Percentiles rank a stretch among this genome's conserved stretches.
Conservation (phyloP, 768 basidiomycete species). For the Clavaria fumosa region DNA sequence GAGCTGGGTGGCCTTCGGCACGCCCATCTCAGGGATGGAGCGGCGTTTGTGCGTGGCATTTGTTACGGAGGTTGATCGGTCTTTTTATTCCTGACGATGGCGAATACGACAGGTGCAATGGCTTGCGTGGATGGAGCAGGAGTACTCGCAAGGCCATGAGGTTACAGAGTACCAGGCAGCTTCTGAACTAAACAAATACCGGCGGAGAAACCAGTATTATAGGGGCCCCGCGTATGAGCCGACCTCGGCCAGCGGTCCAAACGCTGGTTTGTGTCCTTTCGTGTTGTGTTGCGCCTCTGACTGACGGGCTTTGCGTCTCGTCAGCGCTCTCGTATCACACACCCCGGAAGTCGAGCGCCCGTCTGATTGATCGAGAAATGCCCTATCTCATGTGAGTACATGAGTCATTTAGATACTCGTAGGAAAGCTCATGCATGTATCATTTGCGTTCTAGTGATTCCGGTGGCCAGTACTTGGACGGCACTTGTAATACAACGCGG, state of each 20-base stretch:
- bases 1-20: constrained; percentile 67
- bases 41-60: constrained; percentile 54
- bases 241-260: constrained; percentile 79
- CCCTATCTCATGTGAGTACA: constrained; percentile 77
- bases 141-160: constrained; percentile 58
- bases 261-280: constrained; percentile 29
- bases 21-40: constrained; percentile 86
- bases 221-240: constrained; percentile 82
- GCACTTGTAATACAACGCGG: constrained; percentile 75
- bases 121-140: constrained; percentile 83
- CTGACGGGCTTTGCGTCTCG: background rate
- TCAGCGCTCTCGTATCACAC: constrained; percentile 88
- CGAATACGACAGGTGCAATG: constrained; percentile 53
- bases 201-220: constrained; percentile 55
- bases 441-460: constrained; percentile 49
- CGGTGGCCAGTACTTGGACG: constrained; percentile 80
- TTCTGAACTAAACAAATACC: constrained; percentile 63
- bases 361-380: constrained; percentile 56
- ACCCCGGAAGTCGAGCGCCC: constrained; percentile 52
- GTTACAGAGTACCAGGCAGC: constrained; percentile 91
- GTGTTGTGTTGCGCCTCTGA: background rate
- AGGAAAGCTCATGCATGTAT: no score
- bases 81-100: no score
- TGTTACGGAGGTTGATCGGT: no score
- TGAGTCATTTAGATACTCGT: no score